Evolutionary conservation across 73 alveolate species (phyloP), one percentile per base, ranked within the genome.

Genomic region (Symbiodinium pilosum): DNA sequence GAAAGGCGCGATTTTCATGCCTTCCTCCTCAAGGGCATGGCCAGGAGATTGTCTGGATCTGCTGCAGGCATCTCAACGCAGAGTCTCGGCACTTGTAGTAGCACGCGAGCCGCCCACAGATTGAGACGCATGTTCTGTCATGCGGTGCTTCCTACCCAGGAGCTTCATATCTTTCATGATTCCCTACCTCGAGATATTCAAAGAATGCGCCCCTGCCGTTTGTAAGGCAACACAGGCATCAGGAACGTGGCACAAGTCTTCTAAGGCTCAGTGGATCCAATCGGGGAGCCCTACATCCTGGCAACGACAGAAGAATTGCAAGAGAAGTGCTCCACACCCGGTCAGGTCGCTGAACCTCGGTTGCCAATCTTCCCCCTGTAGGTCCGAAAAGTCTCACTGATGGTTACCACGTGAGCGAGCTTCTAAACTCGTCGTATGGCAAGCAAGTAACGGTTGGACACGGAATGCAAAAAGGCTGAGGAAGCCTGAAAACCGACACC

Each of bases 11-110:
- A 91, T 81, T 43, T 91, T 2, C 38, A 42, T 40, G 71, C 43
- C 88, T 69, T 91, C 88, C 97, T 91, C 41, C 68, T 91, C 43
- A 91, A 91, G 42, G 97, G 97, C n/a, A 69, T 91, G 77, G 54
- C 54, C 12, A 20, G 56, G 41, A 91, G 51, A 69, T 75, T 91
- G 40, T 47, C 89, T 12, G 56, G 56, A 0, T 73, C 41, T 9
- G 34, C 85, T 28, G 16, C 43, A 6, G 30, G 30, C 18, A 14
- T 69, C 75, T 84, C 97, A 44, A 30, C 77, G 24, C 26, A 51
- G 95, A 89, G 36, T 43, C 87, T 68, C n/a, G 84, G 42, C 51
- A 21, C 2, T 7, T 47, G n/a, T n/a, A n/a, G n/a, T n/a, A n/a
- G n/a, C n/a, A n/a, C n/a, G n/a, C n/a, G n/a, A n/a, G n/a, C n/a